phyloP scores from a whole-genome alignment of 2,329 filamentous ascomycete genomes.

The Huntiella abstrusa region DNA sequence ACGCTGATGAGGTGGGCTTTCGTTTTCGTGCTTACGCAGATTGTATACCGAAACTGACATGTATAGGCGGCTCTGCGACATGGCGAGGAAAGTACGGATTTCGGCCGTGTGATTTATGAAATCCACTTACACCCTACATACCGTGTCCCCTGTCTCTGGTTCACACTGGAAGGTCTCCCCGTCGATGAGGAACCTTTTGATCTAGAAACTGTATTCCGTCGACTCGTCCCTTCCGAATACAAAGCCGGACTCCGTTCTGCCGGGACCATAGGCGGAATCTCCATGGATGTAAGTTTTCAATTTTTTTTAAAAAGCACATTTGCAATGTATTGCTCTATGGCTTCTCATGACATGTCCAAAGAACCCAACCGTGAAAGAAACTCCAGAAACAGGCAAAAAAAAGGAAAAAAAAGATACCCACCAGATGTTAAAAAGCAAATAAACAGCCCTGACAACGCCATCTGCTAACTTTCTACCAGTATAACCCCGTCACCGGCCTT shows the following conservation, averaged over 20 bases:
- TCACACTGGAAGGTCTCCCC: conserved; percentile 42
- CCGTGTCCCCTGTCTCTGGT: conserved; percentile 57
- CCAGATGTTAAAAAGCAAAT: neutral
- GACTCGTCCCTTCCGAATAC: conserved; percentile 48
- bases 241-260: conserved; percentile 39
- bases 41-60: conserved; percentile 3
- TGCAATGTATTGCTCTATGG: conserved; percentile 3
- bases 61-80: conserved; percentile 5
- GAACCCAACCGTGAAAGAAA: conserved; percentile 14
- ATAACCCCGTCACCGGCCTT: conserved; percentile 63
- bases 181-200: conserved; percentile 36
- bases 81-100: conserved; percentile 14
- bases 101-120: conserved; percentile 45
- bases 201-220: conserved; percentile 51
- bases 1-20: conserved; percentile 28
- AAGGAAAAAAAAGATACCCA: neutral
- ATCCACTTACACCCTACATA: conserved; percentile 60
- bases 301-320: conserved; percentile 12
- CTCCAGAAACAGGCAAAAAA: neutral
- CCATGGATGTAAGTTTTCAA: conserved; percentile 47
- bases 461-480: conserved; percentile 24
- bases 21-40: neutral
- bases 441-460: neutral
- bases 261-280: conserved; percentile 54
- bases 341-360: no score